Evolutionary conservation across 495 filamentous ascomycete genomes (phyloP).

Genomic region (Glarea lozoyensis): DNA sequence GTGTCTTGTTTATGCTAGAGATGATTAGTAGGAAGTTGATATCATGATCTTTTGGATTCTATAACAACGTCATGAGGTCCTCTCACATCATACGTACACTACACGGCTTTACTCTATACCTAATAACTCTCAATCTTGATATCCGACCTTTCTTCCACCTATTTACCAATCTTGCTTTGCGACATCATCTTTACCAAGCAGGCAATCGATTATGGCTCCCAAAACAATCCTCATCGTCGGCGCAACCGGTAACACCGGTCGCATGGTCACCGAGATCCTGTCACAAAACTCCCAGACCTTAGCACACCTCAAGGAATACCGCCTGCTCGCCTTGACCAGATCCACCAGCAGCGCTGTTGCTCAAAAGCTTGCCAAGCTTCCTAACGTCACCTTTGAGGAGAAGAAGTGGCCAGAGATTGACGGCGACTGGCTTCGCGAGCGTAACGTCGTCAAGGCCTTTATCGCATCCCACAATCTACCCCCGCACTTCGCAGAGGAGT

Average conservation of each 20-base stretch:
- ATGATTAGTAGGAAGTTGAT: no score
- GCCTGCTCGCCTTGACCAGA: slow-evolving; percentile 33
- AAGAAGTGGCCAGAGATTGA: slow-evolving; percentile 35
- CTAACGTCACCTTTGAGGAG: slow-evolving; percentile 32
- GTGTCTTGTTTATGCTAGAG: no score
- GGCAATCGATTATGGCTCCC: slow-evolving; percentile 10
- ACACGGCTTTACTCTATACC: no score
- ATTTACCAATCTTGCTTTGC: no score
- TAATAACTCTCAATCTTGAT: no score
- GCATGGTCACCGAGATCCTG: slow-evolving; percentile 25
- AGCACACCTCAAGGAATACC: slow-evolving; percentile 19
- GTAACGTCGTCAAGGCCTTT: slow-evolving; percentile 31
- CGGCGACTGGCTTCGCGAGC: slow-evolving; percentile 32
- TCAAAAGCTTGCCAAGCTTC: slow-evolving; percentile 26
- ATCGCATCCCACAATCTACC: slow-evolving; percentile 33
- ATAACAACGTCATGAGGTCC: no score
- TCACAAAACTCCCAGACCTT: slow-evolving; percentile 16
- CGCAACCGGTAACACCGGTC: slow-evolving; percentile 34
- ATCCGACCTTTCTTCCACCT: no score
- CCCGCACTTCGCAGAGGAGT: slow-evolving; percentile 35
- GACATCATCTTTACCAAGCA: no score
- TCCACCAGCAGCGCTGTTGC: slow-evolving; percentile 24
- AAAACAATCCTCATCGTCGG: slow-evolving; percentile 26
- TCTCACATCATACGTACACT: no score
- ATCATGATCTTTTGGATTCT: no score